Conservation (phyloP, 495 filamentous ascomycete genomes). For the Lepraria neglecta region DNA sequence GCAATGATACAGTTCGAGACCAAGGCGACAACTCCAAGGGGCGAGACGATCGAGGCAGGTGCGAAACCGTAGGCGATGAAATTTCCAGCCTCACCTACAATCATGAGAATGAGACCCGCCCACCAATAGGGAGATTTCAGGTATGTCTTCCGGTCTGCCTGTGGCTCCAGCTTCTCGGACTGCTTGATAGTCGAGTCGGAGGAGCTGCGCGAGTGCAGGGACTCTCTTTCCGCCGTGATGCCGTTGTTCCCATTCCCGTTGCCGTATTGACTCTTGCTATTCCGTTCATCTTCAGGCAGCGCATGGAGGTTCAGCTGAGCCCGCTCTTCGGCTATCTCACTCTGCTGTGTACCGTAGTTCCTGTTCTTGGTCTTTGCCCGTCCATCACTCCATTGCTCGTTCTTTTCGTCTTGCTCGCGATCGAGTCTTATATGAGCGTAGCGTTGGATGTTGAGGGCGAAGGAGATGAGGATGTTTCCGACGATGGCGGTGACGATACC, state of each 20-base stretch:
- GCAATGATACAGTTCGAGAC: slow-evolving; percentile 96
- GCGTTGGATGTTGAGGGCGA: slow-evolving; percentile 93
- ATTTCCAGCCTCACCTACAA: slow-evolving; percentile 87
- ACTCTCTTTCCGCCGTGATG: slow-evolving; percentile 26
- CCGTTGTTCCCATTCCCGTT: slow-evolving; percentile 4
- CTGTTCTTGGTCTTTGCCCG: slow-evolving; percentile 31
- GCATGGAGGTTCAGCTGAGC: slow-evolving; percentile 29
- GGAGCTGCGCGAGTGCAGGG: slow-evolving; percentile 31
- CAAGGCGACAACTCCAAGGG: slow-evolving; percentile 87
- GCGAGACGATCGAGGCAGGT: slow-evolving; percentile 97
- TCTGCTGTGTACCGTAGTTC: slow-evolving; percentile 35
- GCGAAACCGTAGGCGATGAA: slow-evolving; percentile 98
- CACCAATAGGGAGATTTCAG: slow-evolving; percentile 93
- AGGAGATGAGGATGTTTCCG: slow-evolving; percentile 87
- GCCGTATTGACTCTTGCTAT: slow-evolving; percentile 28
- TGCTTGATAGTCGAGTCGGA: slow-evolving; percentile 40
- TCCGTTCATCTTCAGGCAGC: slow-evolving; percentile 26
- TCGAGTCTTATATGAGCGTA: slow-evolving; percentile 84
- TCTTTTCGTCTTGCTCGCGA: slow-evolving; percentile 52
- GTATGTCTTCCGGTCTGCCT: slow-evolving; percentile 54
- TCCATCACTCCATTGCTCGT: slow-evolving; percentile 30
- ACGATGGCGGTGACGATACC: slow-evolving; percentile 87
- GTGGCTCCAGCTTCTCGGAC: slow-evolving; percentile 30
- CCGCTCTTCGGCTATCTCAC: slow-evolving; percentile 26
- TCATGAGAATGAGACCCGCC: slow-evolving; percentile 85